Conservation (phyloP, 2,329 filamentous ascomycete species). For the Colletotrichum noveboracense region DNA sequence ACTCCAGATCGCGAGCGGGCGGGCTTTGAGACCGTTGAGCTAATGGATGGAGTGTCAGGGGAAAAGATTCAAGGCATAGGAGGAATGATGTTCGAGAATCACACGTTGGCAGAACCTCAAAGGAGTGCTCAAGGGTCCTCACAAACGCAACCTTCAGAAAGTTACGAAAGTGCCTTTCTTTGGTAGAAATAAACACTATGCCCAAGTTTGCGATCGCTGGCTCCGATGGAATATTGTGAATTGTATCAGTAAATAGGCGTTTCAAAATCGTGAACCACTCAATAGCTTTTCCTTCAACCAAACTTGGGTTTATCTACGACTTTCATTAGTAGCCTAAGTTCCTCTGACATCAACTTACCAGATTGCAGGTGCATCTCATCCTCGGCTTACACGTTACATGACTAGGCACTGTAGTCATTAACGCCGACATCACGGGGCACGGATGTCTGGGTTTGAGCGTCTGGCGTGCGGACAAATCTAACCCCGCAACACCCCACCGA, state of each 20-base stretch:
- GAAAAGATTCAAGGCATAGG: neutral
- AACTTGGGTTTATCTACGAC: neutral
- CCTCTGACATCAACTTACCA: neutral
- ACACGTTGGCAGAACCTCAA: neutral
- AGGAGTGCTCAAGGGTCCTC: neutral
- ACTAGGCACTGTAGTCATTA: neutral
- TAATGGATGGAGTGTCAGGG: neutral
- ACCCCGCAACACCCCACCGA: neutral
- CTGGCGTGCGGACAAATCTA: neutral
- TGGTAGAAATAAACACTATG: neutral
- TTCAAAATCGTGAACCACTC: neutral
- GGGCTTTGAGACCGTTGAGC: neutral
- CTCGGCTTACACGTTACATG: neutral
- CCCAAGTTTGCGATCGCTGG: neutral
- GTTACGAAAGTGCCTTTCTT: neutral
- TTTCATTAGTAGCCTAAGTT: neutral
- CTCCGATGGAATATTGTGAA: neutral
- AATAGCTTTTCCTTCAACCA: neutral
- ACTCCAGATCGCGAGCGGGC: neutral
- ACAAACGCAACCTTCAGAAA: neutral
- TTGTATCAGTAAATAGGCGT: neutral
- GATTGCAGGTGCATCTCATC: neutral
- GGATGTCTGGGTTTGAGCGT: neutral
- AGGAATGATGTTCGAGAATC: neutral
- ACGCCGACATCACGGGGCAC: neutral